phyloP scores from a whole-genome alignment of 257 asterid genomes.

The Solanum chiquidenum region DNA sequence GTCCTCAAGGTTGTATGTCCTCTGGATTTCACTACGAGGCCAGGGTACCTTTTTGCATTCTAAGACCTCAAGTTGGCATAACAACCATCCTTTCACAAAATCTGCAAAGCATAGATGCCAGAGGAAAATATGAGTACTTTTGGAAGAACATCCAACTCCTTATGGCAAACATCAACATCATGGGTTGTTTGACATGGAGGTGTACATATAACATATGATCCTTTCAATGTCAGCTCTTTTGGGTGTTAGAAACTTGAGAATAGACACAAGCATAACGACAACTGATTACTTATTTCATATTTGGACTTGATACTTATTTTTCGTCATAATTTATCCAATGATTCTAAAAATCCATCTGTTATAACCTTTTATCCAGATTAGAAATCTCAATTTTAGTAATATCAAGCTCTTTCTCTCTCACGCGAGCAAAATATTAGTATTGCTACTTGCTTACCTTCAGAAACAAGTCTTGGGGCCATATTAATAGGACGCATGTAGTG shows the following conservation, averaged over 20 bases:
- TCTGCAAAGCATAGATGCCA: slow-evolving; percentile 32
- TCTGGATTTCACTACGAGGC: slow-evolving; percentile 42
- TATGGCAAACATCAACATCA: neutral
- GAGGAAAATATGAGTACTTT: neutral
- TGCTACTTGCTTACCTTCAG: slow-evolving; percentile 40
- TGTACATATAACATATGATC: neutral
- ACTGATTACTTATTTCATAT: neutral
- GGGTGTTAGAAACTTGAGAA: neutral
- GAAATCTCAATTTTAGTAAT: neutral
- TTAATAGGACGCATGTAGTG: slow-evolving; percentile 94
- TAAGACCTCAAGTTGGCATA: slow-evolving; percentile 91
- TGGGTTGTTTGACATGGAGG: neutral
- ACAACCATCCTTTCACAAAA: slow-evolving; percentile 45
- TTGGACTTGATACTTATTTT: neutral
- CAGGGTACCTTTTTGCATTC: slow-evolving; percentile 86
- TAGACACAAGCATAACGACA: neutral
- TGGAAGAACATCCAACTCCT: neutral
- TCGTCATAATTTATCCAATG: neutral
- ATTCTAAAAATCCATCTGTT: neutral
- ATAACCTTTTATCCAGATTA: neutral
- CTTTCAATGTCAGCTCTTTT: neutral
- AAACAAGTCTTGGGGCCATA: slow-evolving; percentile 78
- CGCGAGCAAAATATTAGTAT: neutral
- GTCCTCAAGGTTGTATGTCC: slow-evolving; percentile 37
- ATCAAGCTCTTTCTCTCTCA: neutral